Conservation (phyloP, 441 rosid genomes). For the Euphorbia schlechtendalii region DNA sequence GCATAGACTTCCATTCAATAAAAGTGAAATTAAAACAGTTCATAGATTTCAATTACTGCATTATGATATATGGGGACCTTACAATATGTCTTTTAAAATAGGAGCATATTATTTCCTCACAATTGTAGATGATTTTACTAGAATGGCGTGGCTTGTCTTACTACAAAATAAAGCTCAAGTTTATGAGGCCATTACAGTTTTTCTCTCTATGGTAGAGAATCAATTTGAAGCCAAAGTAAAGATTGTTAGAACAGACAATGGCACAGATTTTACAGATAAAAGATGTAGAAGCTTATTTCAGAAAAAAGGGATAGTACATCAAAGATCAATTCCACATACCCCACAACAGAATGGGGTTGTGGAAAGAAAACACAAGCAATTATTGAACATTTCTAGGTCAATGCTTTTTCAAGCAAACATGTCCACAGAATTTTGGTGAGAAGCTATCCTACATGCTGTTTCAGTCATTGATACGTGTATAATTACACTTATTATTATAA, state of each 20-base stretch:
- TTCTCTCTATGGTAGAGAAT: neutral
- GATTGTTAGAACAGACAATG: neutral
- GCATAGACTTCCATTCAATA: neutral
- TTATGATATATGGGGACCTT: neutral
- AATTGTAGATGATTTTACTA: neutral
- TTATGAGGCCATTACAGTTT: neutral
- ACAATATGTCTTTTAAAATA: too few species aligned
- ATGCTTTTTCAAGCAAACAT: neutral
- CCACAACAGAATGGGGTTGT: neutral
- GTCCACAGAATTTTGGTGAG: neutral
- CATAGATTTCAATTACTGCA: neutral
- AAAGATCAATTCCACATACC: neutral
- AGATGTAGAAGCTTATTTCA: neutral
- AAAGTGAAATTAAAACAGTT: neutral
- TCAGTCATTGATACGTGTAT: neutral
- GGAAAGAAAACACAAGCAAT: neutral
- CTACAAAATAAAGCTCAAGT: neutral
- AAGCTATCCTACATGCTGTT: neutral
- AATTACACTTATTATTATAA: too few species aligned
- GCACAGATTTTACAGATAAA: neutral
- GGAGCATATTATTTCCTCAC: neutral
- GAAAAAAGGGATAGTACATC: neutral
- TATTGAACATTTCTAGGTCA: neutral
- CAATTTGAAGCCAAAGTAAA: neutral
- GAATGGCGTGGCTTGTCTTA: neutral